Conservation (phyloP, 805 yeast genomes). For the Saccharomyces eubayanus region DNA sequence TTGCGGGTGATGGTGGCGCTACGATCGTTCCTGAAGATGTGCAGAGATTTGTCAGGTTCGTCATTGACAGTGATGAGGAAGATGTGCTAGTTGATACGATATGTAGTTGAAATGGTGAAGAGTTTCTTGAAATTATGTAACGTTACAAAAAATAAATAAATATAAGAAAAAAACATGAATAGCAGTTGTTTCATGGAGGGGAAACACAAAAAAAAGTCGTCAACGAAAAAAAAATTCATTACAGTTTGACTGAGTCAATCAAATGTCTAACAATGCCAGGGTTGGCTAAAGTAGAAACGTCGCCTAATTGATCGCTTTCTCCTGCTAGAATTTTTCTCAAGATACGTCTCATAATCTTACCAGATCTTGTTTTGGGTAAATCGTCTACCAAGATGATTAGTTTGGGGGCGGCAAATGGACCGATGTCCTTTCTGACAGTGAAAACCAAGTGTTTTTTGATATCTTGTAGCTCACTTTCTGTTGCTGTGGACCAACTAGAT, state of each 20-base stretch:
- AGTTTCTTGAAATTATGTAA: not conserved
- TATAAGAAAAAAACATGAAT: not conserved
- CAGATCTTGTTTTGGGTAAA: constrained; percentile 80
- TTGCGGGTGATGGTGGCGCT: constrained; percentile 7
- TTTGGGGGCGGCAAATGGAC: constrained; percentile 84
- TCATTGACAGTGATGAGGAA: constrained; percentile 11
- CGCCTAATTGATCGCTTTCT: constrained; percentile 77
- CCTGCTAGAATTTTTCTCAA: constrained; percentile 66
- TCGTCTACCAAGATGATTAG: constrained; percentile 63
- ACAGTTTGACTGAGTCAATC: constrained; percentile 42
- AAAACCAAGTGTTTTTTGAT: constrained; percentile 56
- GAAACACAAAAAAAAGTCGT: not conserved
- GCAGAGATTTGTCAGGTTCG: constrained; percentile 23
- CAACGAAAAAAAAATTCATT: constrained; percentile 1
- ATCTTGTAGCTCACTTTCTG: constrained; percentile 40
- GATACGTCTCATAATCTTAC: constrained; percentile 82
- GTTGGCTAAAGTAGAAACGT: constrained; percentile 67
- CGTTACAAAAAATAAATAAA: not conserved
- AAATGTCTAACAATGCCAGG: constrained; percentile 65
- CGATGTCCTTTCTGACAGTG: constrained; percentile 71
- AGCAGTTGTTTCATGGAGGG: not conserved
- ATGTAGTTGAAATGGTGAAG: not conserved
- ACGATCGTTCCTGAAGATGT: constrained; percentile 26
- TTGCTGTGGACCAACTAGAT: constrained; percentile 24
- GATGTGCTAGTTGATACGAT: not conserved